A percentile compares a stretch with the other conserved stretches of the same genome.
phyloP scores from a whole-genome alignment of 208 protist species.

The Jaenimonas drosophilae region DNA sequence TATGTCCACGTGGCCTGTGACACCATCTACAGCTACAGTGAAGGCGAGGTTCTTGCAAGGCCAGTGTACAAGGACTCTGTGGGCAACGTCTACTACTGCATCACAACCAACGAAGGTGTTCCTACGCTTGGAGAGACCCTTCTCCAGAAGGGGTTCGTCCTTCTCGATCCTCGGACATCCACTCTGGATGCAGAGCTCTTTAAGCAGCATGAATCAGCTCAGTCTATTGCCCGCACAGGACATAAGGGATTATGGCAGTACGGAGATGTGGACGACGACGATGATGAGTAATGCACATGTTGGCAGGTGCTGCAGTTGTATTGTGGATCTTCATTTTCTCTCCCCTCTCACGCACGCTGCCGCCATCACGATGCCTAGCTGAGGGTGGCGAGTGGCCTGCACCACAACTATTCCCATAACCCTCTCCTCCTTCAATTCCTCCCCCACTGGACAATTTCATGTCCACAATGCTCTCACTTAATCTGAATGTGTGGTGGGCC shows the following conservation, averaged over 20 bases:
- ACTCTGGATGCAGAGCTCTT: conserved; percentile 35
- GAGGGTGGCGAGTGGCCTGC: no score
- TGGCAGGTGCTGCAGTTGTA: neutral
- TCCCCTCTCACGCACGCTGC: no score
- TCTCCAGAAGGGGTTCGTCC: conserved; percentile 59
- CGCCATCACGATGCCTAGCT: no score
- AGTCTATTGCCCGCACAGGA: conserved; percentile 66
- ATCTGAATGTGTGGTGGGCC: no score
- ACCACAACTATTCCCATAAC: no score
- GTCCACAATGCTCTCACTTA: no score
- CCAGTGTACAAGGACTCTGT: conserved; percentile 62
- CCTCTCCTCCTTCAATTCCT: no score
- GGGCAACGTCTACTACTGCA: conserved; percentile 53
- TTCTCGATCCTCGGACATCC: conserved; percentile 50
- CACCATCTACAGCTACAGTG: conserved; percentile 54
- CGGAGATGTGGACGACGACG: conserved; percentile 71
- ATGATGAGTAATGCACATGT: conserved; percentile 15
- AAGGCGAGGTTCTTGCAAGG: conserved; percentile 60
- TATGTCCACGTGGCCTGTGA: conserved; percentile 33
- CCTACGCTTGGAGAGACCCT: conserved; percentile 73
- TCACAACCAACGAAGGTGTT: conserved; percentile 47
- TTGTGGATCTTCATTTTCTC: no score
- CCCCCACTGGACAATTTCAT: no score
- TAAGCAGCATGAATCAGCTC: conserved; percentile 52
- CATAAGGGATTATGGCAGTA: conserved; percentile 83